Evolutionary conservation across 768 basidiomycete genomes (phyloP).

Genomic region (Lactarius sanguifluus): DNA sequence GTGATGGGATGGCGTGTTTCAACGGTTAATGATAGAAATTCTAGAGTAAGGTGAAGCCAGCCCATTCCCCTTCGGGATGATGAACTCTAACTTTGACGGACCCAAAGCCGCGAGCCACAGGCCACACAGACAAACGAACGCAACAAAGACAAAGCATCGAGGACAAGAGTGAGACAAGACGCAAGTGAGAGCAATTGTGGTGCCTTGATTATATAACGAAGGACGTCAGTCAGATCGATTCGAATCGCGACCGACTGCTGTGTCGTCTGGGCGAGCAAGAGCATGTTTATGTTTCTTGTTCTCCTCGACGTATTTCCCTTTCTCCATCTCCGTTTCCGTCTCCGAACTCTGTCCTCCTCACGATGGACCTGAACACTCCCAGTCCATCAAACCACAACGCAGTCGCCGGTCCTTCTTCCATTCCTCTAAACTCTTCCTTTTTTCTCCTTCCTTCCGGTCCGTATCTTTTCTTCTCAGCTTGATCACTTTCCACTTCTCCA

Average conservation of each 20-base stretch:
- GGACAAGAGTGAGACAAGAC: neutral
- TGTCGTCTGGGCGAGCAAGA: constrained; percentile 1
- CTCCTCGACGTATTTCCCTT: constrained; percentile 30
- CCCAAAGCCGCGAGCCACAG: neutral
- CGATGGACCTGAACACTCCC: constrained; percentile 33
- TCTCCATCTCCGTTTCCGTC: constrained; percentile 27
- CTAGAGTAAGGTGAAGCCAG: constrained; percentile 5
- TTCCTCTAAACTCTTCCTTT: constrained; percentile 36
- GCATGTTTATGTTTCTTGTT: constrained; percentile 23
- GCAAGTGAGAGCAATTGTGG: neutral
- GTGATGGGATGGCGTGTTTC: neutral
- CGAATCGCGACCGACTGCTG: constrained; percentile 9
- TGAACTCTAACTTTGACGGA: neutral
- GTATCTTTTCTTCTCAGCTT: constrained; percentile 9
- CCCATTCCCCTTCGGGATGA: neutral
- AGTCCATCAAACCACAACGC: constrained; percentile 45
- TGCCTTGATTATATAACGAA: constrained; percentile 6
- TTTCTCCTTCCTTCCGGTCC: constrained; percentile 35
- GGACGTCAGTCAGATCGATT: constrained; percentile 10
- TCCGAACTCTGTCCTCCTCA: constrained; percentile 30
- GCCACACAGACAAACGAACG: neutral
- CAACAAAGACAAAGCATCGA: neutral
- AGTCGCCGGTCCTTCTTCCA: constrained; percentile 60
- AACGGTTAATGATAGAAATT: constrained; percentile 1
- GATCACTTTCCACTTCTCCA: neutral